A percentile compares a stretch with the other conserved stretches of the same genome.
These are phyloP conservation scores for Ligustrum vulgare DNA, from an alignment of 257 asterid genomes.

Conservation along the genomic window DNA sequence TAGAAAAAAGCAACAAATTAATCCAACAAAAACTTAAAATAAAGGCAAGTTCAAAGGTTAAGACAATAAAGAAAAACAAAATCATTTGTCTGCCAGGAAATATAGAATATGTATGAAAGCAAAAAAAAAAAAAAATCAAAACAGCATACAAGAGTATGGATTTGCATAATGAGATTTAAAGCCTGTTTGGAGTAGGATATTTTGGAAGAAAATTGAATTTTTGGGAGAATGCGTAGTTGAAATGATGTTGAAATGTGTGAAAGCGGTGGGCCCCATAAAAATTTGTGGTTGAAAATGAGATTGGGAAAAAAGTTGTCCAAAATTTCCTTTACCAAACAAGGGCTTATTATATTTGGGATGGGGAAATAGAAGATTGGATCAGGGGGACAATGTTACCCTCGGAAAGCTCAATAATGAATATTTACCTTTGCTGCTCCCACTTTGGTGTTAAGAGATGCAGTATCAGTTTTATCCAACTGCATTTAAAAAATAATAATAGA, in stretches of 20 bases:
- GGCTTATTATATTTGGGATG: background rate
- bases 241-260: too few relatives aligned
- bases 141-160: background rate
- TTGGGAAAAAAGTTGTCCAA: too few relatives aligned
- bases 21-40: background rate
- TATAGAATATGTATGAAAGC: background rate
- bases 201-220: too few relatives aligned
- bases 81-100: background rate
- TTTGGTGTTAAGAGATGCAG: slow-evolving; percentile 36
- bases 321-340: too few relatives aligned
- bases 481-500: slow-evolving; percentile 9
- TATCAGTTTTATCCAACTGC: slow-evolving; percentile 66
- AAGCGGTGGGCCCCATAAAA: too few relatives aligned
- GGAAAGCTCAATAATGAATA: slow-evolving; percentile 17
- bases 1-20: background rate
- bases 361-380: slow-evolving; percentile 9
- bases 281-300: too few relatives aligned
- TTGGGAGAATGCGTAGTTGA: too few relatives aligned
- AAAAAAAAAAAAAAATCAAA: background rate
- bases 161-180: background rate
- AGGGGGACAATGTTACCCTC: background rate
- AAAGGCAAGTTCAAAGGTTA: slow-evolving; percentile 16
- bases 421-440: slow-evolving; percentile 45
- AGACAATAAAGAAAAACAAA: too few relatives aligned
- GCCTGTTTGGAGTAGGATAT: too few relatives aligned